A percentile compares a stretch with the other conserved stretches of the same genome.
phyloP scores from a whole-genome alignment of 208 protist species.

The Herpetomonas samuelpessoai region DNA sequence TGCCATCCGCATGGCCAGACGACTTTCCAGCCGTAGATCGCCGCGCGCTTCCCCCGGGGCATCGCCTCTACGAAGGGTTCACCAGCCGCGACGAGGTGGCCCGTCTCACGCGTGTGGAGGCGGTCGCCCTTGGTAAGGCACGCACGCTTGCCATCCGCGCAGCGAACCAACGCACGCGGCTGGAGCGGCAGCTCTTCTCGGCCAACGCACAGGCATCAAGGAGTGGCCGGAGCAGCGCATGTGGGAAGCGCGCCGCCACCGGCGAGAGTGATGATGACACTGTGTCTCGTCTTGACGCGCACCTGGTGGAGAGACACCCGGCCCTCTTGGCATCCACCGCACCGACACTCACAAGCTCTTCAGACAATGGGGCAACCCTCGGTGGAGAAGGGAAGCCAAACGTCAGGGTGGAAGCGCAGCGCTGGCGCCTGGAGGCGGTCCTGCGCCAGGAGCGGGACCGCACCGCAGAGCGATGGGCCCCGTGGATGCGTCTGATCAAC shows the following conservation, averaged over 20 bases:
- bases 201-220: too few relatives aligned
- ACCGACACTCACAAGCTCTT: too few relatives aligned
- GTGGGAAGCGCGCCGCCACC: not conserved
- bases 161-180: not conserved
- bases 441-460: not conserved
- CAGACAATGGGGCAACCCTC: too few relatives aligned
- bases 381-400: too few relatives aligned
- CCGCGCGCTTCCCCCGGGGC: constrained; percentile 5
- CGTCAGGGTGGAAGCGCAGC: not conserved
- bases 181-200: not conserved
- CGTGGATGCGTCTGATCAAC: not conserved
- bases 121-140: not conserved
- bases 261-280: too few relatives aligned
- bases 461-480: not conserved
- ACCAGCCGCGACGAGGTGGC: constrained; percentile 4
- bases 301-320: too few relatives aligned
- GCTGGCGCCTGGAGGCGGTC: not conserved
- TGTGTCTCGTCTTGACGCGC: too few relatives aligned
- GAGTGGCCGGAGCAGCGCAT: not conserved
- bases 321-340: too few relatives aligned
- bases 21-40: constrained; percentile 22
- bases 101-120: not conserved
- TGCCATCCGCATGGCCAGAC: too few relatives aligned
- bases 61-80: constrained; percentile 15
- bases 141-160: not conserved